Percentiles rank a stretch among this genome's conserved stretches.
These are phyloP conservation scores for Haplosporangium sp. DNA, from an alignment of 371 early-diverging fungal genomes.

Conservation along the genomic window DNA sequence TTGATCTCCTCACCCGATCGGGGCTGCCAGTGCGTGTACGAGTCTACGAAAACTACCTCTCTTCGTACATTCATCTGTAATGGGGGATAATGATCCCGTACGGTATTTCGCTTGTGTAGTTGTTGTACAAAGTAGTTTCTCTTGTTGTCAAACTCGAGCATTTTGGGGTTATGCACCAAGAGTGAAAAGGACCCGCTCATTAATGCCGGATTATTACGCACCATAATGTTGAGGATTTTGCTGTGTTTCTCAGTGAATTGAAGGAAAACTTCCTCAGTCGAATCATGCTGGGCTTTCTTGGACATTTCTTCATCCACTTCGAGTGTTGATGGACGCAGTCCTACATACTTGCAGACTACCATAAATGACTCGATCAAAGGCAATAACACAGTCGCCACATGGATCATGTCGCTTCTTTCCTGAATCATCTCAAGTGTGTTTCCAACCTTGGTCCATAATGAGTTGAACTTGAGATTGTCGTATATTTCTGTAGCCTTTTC, in stretches of 20 bases:
- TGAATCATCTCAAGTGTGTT: conserved; percentile 78
- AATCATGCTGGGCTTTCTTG: conserved; percentile 27
- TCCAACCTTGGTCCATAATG: conserved; percentile 88
- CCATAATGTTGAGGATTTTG: conserved; percentile 96
- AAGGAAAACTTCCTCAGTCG: conserved; percentile 83
- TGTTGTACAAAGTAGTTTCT: conserved; percentile 96
- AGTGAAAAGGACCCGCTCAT: conserved; percentile 97
- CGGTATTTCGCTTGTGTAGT: conserved; percentile 81
- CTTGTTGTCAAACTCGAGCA: conserved; percentile 99
- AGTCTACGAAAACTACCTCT: conserved; percentile 96
- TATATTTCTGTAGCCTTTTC: conserved; percentile 74
- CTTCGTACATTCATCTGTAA: conserved; percentile 94
- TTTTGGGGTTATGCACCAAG: conserved; percentile 95
- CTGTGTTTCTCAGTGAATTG: conserved; percentile 94
- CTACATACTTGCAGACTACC: conserved; percentile 89
- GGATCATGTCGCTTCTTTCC: conserved; percentile 82
- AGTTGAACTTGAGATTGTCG: conserved; percentile 75
- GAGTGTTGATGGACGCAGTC: conserved; percentile 53
- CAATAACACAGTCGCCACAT: conserved; percentile 92
- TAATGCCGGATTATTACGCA: conserved; percentile 94
- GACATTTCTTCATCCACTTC: conserved; percentile 44
- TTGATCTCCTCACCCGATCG: conserved; percentile 93
- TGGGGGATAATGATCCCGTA: conserved; percentile 76
- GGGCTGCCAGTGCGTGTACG: conserved; percentile 93
- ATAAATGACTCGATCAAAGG: conserved; percentile 97